Evolutionary conservation across 306 rosid species (phyloP).

Genomic region (Urtica urens): DNA sequence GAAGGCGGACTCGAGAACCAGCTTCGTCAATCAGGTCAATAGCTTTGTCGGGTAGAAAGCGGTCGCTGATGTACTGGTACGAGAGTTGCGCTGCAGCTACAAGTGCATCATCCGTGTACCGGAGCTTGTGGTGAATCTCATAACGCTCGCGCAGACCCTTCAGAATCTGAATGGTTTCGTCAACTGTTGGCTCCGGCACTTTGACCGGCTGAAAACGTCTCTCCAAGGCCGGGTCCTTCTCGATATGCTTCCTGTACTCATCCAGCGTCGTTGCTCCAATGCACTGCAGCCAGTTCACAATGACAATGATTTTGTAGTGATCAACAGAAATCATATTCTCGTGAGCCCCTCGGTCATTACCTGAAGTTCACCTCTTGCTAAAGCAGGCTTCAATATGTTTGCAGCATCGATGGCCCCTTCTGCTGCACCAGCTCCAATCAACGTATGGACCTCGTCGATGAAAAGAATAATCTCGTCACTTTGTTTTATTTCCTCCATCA

Average conservation of each 20-base stretch:
- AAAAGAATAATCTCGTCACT: constrained; percentile 89
- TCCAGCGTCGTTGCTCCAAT: constrained; percentile 95
- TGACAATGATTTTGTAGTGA: background rate
- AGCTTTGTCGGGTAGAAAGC: constrained; percentile 91
- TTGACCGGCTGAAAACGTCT: constrained; percentile 91
- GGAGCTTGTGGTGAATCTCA: constrained; percentile 95
- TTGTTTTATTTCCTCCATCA: constrained; percentile 96
- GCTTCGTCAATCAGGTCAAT: constrained; percentile 96
- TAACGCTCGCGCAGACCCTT: constrained; percentile 90
- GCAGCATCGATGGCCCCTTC: constrained; percentile 98
- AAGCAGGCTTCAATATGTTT: constrained; percentile 89
- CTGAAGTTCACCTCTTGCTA: constrained; percentile 97
- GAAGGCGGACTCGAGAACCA: constrained; percentile 89
- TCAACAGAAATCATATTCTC: too few species aligned
- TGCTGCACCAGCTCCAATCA: constrained; percentile 97
- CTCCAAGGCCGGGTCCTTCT: constrained; percentile 90
- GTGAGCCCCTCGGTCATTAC: too few species aligned
- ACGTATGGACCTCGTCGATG: constrained; percentile 89
- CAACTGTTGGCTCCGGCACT: constrained; percentile 90
- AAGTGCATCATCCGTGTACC: constrained; percentile 83
- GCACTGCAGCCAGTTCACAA: constrained; percentile 55
- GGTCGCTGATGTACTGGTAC: constrained; percentile 92
- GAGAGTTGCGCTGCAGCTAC: constrained; percentile 86
- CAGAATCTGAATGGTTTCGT: constrained; percentile 73
- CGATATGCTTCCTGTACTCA: constrained; percentile 95